Evolutionary conservation across 345 rosid species (phyloP).

Genomic region (Heritiera littoralis): DNA sequence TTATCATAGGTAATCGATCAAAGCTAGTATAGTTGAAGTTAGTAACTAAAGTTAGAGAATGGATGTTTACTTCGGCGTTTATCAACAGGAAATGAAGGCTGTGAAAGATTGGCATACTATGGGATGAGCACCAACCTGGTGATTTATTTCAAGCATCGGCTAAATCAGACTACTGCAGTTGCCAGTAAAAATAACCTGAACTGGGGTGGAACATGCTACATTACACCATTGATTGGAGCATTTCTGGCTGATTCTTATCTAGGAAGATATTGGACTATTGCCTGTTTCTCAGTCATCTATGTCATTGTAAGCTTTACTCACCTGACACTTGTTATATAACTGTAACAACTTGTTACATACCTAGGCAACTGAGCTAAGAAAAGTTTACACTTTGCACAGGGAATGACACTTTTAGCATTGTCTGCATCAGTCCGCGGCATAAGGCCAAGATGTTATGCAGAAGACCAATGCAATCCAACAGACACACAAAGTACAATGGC

Average conservation of each 20-base stretch:
- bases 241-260: slow-evolving; percentile 84
- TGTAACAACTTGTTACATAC: not conserved
- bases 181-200: slow-evolving; percentile 63
- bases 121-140: slow-evolving; percentile 87
- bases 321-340: not conserved
- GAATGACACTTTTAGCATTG: slow-evolving; percentile 62
- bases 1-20: slow-evolving; percentile 53
- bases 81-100: slow-evolving; percentile 57
- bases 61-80: slow-evolving; percentile 3
- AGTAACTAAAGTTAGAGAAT: not conserved
- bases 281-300: slow-evolving; percentile 65
- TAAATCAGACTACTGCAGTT: slow-evolving; percentile 46
- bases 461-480: slow-evolving; percentile 43
- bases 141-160: slow-evolving; percentile 52
- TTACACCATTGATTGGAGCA: slow-evolving; percentile 88
- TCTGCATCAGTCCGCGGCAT: slow-evolving; percentile 61
- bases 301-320: slow-evolving; percentile 38
- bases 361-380: not conserved
- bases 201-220: slow-evolving; percentile 84
- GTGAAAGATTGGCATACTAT: slow-evolving; percentile 75
- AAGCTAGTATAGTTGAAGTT: not conserved
- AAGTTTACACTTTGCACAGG: slow-evolving; percentile 30
- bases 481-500: slow-evolving; percentile 33
- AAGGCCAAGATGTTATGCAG: slow-evolving; percentile 46
- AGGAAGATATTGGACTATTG: slow-evolving; percentile 85